These are phyloP conservation scores for Coleophoma eucalyptorum DNA, from an alignment of 2,329 filamentous ascomycete species.

Conservation along the genomic window DNA sequence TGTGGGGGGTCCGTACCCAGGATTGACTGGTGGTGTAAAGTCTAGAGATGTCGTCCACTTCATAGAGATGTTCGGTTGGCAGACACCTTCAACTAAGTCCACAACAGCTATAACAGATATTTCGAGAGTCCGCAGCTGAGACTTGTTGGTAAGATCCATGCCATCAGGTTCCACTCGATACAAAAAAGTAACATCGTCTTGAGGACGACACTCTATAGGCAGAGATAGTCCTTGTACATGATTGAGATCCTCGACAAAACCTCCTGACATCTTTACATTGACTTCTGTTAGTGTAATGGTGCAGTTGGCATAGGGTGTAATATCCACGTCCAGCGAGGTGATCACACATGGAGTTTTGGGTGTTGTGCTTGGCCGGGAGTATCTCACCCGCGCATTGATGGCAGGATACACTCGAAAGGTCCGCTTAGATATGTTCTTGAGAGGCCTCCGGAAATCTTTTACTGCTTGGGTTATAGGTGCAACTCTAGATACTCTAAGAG, in stretches of 20 bases:
- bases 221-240: slow-evolving; percentile 42
- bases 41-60: slow-evolving; percentile 67
- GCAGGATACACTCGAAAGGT: slow-evolving; percentile 64
- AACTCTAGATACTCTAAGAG: slow-evolving; percentile 70
- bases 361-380: slow-evolving; percentile 60
- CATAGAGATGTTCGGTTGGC: slow-evolving; percentile 59
- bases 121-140: slow-evolving; percentile 47
- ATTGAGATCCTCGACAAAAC: slow-evolving; percentile 55
- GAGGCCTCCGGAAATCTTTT: slow-evolving; percentile 57
- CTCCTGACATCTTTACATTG: slow-evolving; percentile 51
- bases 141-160: slow-evolving; percentile 34
- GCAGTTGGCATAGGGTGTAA: slow-evolving; percentile 66
- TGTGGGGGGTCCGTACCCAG: slow-evolving; percentile 53
- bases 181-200: slow-evolving; percentile 72
- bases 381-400: slow-evolving; percentile 69
- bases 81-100: slow-evolving; percentile 49
- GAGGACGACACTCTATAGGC: slow-evolving; percentile 60
- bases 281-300: slow-evolving; percentile 60
- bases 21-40: slow-evolving; percentile 63
- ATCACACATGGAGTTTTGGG: slow-evolving; percentile 55
- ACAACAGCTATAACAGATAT: slow-evolving; percentile 60
- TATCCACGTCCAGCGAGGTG: slow-evolving; percentile 70
- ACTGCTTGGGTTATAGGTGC: slow-evolving; percentile 59
- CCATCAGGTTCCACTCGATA: slow-evolving; percentile 57
- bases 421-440: slow-evolving; percentile 60